Percentiles rank a stretch among this genome's conserved stretches.
Evolutionary conservation across 1,139 yeast genomes (phyloP).

Genomic region (Magnusiomyces ingens): DNA sequence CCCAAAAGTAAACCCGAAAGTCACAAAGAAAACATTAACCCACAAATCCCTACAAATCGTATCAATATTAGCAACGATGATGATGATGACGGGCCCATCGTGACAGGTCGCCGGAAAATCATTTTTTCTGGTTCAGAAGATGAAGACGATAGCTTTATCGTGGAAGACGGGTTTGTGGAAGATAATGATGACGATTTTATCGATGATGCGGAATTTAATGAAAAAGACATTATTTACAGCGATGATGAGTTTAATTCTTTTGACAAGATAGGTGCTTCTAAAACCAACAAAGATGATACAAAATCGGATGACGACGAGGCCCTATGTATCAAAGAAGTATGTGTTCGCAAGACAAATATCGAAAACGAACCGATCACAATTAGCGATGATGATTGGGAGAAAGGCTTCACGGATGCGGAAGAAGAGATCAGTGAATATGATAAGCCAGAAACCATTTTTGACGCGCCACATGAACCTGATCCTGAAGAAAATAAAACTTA

Average conservation of each 20-base stretch:
- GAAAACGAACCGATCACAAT: background rate
- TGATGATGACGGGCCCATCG: no score
- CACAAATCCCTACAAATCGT: no score
- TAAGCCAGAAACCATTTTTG: background rate
- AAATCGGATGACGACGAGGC: slow-evolving; percentile 44
- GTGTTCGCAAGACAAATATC: slow-evolving; percentile 18
- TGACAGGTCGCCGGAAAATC: no score
- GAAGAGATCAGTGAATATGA: background rate
- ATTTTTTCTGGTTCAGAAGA: no score
- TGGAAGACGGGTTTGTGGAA: slow-evolving; percentile 12
- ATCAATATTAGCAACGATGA: no score
- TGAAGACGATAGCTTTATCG: no score
- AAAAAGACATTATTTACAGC: slow-evolving; percentile 17
- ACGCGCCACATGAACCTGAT: background rate
- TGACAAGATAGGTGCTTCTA: background rate
- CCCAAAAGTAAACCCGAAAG: no score
- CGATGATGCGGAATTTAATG: slow-evolving; percentile 12
- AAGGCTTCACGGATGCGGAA: background rate
- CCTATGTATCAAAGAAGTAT: slow-evolving; percentile 34
- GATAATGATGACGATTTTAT: slow-evolving; percentile 17
- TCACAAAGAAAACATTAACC: no score
- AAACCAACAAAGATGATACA: slow-evolving; percentile 35
- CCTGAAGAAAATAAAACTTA: slow-evolving; percentile 19
- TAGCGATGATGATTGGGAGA: background rate
- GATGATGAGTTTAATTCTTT: no score